Evolutionary conservation across 192 early-diverging fungal genomes (phyloP).

Genomic region (Cetraspora pellucida): DNA sequence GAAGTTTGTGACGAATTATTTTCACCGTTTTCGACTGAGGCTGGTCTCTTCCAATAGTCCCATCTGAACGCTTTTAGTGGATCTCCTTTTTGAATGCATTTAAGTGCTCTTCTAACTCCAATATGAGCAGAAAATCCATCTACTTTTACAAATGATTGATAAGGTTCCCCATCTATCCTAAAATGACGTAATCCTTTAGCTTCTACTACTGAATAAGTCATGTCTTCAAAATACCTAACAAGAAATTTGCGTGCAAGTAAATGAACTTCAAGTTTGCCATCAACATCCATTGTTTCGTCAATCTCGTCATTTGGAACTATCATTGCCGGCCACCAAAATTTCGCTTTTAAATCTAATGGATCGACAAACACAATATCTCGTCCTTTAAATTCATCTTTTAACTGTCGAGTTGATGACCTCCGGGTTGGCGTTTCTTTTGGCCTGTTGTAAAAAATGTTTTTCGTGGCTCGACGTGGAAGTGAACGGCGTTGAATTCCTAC

Average conservation of each 20-base stretch:
- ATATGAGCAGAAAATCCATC: conserved; percentile 13
- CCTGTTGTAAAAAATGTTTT: not conserved
- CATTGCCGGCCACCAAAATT: conserved; percentile 24
- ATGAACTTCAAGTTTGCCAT: conserved; percentile 22
- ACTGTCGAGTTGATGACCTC: not conserved
- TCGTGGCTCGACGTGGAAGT: not conserved
- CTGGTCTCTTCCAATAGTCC: conserved; percentile 17
- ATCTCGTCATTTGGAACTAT: conserved; percentile 12
- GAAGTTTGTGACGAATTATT: not conserved
- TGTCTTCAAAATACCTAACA: conserved; percentile 25
- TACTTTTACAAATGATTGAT: not conserved
- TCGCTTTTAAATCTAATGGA: conserved; percentile 13
- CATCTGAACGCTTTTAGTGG: conserved; percentile 12
- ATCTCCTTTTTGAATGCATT: conserved; percentile 12
- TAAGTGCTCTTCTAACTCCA: conserved; percentile 12
- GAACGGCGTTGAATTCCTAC: not conserved
- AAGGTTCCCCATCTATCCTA: not conserved
- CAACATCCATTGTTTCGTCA: conserved; percentile 23
- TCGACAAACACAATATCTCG: conserved; percentile 14
- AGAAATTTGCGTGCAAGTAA: conserved; percentile 13
- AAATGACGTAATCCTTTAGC: conserved; percentile 1
- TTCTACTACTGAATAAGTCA: conserved; percentile 14
- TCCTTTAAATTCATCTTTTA: conserved; percentile 9
- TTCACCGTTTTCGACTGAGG: not conserved
- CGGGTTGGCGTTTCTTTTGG: not conserved